A percentile compares a stretch with the other conserved stretches of the same genome.
Conservation (phyloP, 306 rosid species). For the Quercus ilex region DNA sequence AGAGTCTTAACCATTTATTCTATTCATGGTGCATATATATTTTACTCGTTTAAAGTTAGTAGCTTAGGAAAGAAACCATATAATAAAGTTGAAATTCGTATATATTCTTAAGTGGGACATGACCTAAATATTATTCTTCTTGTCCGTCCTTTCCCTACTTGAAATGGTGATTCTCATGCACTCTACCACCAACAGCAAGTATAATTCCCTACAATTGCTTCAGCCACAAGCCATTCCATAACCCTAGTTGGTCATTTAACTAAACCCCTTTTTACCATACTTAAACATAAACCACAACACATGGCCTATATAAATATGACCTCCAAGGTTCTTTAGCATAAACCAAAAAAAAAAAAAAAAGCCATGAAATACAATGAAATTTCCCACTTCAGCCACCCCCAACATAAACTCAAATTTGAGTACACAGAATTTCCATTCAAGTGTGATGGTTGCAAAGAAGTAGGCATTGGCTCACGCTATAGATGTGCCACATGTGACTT, state of each 20-base stretch:
- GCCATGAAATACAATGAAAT: conserved; percentile 75
- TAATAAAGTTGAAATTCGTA: conserved; percentile 35
- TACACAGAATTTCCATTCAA: conserved; percentile 78
- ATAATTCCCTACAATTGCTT: conserved; percentile 27
- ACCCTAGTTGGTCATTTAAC: not conserved
- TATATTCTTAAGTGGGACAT: conserved; percentile 46
- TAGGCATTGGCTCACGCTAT: conserved; percentile 83
- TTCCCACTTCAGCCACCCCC: conserved; percentile 76
- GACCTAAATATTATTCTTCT: conserved; percentile 29
- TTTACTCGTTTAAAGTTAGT: not conserved
- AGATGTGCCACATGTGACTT: conserved; percentile 67
- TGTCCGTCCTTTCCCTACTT: conserved; percentile 42
- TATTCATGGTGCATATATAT: not conserved
- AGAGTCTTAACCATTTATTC: not conserved
- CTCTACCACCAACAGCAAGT: conserved; percentile 29
- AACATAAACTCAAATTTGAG: conserved; percentile 78
- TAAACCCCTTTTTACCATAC: not conserved
- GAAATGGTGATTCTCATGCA: conserved; percentile 52
- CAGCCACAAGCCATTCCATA: conserved; percentile 44
- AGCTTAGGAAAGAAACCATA: not conserved
- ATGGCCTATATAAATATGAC: conserved; percentile 12
- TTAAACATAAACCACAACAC: not conserved
- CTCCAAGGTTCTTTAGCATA: not conserved
- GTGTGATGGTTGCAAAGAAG: conserved; percentile 93
- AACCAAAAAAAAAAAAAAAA: not conserved